A percentile compares a stretch with the other conserved stretches of the same genome.
Evolutionary conservation across 2,329 filamentous ascomycete species (phyloP).

Genomic region (Didymosphaeria variabile): DNA sequence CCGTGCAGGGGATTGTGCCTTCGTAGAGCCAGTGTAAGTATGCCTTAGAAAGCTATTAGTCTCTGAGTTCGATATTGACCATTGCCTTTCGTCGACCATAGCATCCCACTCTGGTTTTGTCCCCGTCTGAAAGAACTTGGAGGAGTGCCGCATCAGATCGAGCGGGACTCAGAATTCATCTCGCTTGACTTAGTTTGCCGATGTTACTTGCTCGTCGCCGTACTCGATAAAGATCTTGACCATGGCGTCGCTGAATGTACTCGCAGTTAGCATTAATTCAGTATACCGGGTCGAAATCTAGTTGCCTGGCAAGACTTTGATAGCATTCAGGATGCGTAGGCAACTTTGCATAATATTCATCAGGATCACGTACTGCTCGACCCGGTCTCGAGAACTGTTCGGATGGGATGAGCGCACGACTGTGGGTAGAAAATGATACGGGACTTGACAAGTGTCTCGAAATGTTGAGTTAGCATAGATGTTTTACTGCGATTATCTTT

Average conservation of each 20-base stretch:
- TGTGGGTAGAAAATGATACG: too few relatives aligned
- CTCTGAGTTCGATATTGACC: neutral
- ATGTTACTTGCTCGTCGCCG: neutral
- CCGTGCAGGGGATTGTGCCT: neutral
- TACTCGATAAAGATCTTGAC: neutral
- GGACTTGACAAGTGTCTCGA: too few relatives aligned
- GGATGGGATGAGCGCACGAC: too few relatives aligned
- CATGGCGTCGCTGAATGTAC: too few relatives aligned
- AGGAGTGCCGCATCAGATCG: slow-evolving; percentile 2
- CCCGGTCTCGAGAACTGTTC: too few relatives aligned
- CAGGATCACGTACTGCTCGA: too few relatives aligned
- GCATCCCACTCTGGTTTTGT: slow-evolving; percentile 11
- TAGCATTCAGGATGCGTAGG: too few relatives aligned
- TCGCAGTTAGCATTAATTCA: too few relatives aligned
- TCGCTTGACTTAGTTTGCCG: neutral
- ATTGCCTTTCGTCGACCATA: neutral
- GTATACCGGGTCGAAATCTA: neutral
- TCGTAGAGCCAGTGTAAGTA: slow-evolving; percentile 18
- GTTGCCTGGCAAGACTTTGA: too few relatives aligned
- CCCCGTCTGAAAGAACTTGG: slow-evolving; percentile 15
- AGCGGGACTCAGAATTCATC: neutral
- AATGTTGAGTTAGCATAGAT: too few relatives aligned
- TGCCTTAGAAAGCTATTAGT: slow-evolving; percentile 8
- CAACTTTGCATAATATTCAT: too few relatives aligned
- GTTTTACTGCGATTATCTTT: too few relatives aligned